Evolutionary conservation across 352 stramenopile genomes (phyloP).

Genomic region (Chrysophaeum taylorii): DNA sequence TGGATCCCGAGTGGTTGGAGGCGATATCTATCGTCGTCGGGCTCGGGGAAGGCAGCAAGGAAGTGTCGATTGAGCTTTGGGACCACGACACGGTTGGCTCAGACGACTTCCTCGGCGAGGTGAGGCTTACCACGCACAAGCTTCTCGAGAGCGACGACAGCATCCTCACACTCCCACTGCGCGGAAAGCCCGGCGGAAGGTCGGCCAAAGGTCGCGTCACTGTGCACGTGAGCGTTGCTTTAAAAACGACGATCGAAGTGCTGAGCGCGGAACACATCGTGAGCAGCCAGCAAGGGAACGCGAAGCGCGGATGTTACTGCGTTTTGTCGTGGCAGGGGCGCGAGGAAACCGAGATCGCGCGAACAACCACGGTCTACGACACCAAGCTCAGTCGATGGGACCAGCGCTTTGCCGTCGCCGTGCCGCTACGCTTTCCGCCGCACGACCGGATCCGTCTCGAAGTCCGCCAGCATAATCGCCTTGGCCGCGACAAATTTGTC

Average conservation of each 20-base stretch:
- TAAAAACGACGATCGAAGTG: neutral
- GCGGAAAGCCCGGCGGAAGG: neutral
- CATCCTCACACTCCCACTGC: neutral
- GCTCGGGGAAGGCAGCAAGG: too few relatives aligned
- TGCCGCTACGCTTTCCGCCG: neutral
- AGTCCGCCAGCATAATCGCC: neutral
- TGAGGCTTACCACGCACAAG: neutral
- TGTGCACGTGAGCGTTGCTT: neutral
- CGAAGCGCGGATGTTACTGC: neutral
- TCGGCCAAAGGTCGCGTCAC: neutral
- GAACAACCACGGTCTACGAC: neutral
- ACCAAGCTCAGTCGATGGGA: neutral
- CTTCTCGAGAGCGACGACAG: neutral
- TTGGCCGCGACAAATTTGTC: neutral
- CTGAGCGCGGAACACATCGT: neutral
- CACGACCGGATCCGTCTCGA: neutral
- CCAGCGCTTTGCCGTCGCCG: neutral
- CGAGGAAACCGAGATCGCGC: neutral
- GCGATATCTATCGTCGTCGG: too few relatives aligned
- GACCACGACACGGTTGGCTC: neutral
- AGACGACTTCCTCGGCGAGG: neutral
- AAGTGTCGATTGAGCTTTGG: conserved; percentile 4
- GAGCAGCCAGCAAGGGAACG: neutral
- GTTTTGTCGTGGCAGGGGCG: neutral
- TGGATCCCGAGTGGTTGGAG: conserved; percentile 12